Conservation (phyloP, 164 flowering plant genomes). For the Vitis amurensis region DNA sequence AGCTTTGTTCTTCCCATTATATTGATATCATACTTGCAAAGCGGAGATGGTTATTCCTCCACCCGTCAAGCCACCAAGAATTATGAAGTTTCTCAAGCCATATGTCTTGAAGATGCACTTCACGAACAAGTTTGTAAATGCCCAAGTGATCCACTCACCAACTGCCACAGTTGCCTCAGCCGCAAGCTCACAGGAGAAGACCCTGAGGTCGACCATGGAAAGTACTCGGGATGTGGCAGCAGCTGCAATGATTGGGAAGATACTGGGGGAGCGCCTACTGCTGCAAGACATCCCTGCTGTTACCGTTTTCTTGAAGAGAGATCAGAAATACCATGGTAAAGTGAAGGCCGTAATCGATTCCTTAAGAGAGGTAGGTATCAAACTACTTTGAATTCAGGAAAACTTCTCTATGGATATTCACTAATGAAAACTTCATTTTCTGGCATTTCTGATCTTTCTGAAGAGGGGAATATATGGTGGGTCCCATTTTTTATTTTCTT, state of each 20-base stretch:
- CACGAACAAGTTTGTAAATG: constrained; percentile 77
- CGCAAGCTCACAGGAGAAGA: constrained; percentile 84
- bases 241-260: constrained; percentile 75
- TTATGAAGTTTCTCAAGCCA: constrained; percentile 68
- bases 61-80: constrained; percentile 59
- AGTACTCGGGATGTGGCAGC: constrained; percentile 76
- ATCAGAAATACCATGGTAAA: constrained; percentile 85
- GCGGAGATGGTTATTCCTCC: constrained; percentile 77
- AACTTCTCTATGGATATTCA: neutral
- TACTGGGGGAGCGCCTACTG: constrained; percentile 68
- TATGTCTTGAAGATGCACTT: constrained; percentile 84
- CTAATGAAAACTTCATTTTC: neutral
- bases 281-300: constrained; percentile 75
- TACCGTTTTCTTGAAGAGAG: constrained; percentile 54
- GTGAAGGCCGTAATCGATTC: constrained; percentile 80
- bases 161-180: constrained; percentile 78
- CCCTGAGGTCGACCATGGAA: constrained; percentile 53
- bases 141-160: constrained; percentile 80
- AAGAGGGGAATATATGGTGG: neutral
- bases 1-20: too few species aligned
- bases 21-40: constrained; percentile 3
- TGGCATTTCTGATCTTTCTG: neutral
- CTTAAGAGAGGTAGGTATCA: constrained; percentile 64
- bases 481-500: neutral
- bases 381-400: constrained; percentile 39